Evolutionary conservation across 768 basidiomycete species (phyloP), one percentile per base, ranked within the genome.

Genomic region (Termitomyces sp.): DNA sequence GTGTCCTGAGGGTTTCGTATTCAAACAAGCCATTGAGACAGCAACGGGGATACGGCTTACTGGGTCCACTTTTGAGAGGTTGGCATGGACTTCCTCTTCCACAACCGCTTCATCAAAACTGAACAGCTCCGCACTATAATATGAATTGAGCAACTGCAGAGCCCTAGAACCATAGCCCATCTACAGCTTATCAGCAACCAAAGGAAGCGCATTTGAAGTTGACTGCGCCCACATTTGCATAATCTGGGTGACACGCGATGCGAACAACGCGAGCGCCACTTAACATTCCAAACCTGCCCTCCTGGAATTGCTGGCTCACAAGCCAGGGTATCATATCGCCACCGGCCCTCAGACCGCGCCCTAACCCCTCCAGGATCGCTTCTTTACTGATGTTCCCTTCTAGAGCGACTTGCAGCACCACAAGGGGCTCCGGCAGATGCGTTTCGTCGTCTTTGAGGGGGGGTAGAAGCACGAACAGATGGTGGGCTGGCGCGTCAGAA

Each of bases 291-390:
- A 99, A 99, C 69, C 90, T 88, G 63, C 82, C 88, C 71, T 99
- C 97, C 75, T 97, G 94, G 78, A 92, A 99, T 77, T 98, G 86
- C 70, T 94, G 93, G 45, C 91, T 86, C 47, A 99, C 77, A 26
- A 97, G 77, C 96, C 97, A 99, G 0, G 97, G 97, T 58, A 99
- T 97, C 85, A 99, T 86, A 74, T 99, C 97, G 1, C 97, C 97
- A 0, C 92, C 89, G 2, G 90, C 88, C 56, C 92, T 81, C 66
- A 88, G 76, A 13, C 96, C 96, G 44, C 94, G 80, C 33, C 86
- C 83, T 15, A 98, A 68, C 28, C 90, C 90, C 58, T 94, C 94
- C 78, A 96, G 73, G 58, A 99, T 92, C 37, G 82, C 84, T 55
- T 86, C 83, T 71, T 85, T 88, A 63, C 88, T 88, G 59, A 99